Evolutionary conservation across 176 grass and related monocot species (phyloP).

Genomic region (Triticum aestivum): IWGSC_CS_RefSeq_v2.1 NC_057799.1:619440524-619441023

Average conservation of each 20-base stretch:
- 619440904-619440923: conserved; percentile 9
- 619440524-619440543: conserved; percentile 14
- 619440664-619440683: conserved; percentile 31
- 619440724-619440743: conserved; percentile 40
- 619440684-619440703: conserved; percentile 29
- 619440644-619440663: conserved; percentile 9
- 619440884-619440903: conserved; percentile 31
- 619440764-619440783: conserved; percentile 48
- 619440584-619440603: conserved; percentile 9
- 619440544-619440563: conserved; percentile 13
- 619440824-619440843: conserved; percentile 28
- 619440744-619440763: conserved; percentile 15
- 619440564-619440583: conserved; percentile 18
- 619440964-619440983: conserved; percentile 37
- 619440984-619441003: conserved; percentile 36
- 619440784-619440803: conserved; percentile 27
- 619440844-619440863: conserved; percentile 50
- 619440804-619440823: conserved; percentile 20
- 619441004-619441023: conserved; percentile 38
- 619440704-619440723: conserved; percentile 44
- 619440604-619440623: conserved; percentile 35
- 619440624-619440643: conserved; percentile 21
- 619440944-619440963: not conserved
- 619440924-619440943: not conserved
- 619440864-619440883: conserved; percentile 39